These are phyloP conservation scores for Talaromyces sp. DNA, from an alignment of 2,329 filamentous ascomycete genomes.

Conservation along the genomic window DNA sequence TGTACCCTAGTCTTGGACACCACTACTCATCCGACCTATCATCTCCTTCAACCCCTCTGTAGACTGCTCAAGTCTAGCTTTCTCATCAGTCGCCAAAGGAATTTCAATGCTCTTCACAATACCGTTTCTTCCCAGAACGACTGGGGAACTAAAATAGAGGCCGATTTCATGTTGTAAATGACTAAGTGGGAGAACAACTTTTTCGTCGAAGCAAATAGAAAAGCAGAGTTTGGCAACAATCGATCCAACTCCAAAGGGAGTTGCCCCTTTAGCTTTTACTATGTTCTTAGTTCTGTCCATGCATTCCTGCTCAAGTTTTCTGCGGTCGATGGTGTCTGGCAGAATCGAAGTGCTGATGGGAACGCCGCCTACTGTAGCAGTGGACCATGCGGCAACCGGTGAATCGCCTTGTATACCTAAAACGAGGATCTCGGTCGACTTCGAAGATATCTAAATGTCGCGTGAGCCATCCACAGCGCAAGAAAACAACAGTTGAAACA, in stretches of 20 bases:
- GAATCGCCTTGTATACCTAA: constrained; percentile 50
- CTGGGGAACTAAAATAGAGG: constrained; percentile 51
- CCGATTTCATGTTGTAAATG: constrained; percentile 48
- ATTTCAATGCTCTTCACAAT: constrained; percentile 37
- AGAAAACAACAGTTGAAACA: background rate
- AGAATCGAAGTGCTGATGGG: constrained; percentile 37
- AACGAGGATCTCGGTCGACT: constrained; percentile 43
- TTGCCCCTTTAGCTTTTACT: constrained; percentile 50
- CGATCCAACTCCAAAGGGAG: constrained; percentile 50
- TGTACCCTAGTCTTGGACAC: background rate
- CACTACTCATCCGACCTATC: background rate
- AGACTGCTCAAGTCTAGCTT: background rate
- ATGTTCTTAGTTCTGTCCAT: constrained; percentile 48
- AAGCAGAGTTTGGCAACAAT: constrained; percentile 49
- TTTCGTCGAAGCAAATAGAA: constrained; percentile 49
- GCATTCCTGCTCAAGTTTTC: constrained; percentile 44
- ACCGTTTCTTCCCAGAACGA: constrained; percentile 47
- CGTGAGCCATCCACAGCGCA: background rate
- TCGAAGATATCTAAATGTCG: constrained; percentile 27
- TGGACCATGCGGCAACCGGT: constrained; percentile 49
- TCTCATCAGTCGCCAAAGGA: constrained; percentile 22
- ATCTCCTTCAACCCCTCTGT: background rate
- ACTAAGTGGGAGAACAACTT: constrained; percentile 48
- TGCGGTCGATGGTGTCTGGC: constrained; percentile 25
- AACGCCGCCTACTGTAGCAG: constrained; percentile 42